phyloP scores from a whole-genome alignment of 116 monocot species.

The Dioscorea cayenensis region DNA sequence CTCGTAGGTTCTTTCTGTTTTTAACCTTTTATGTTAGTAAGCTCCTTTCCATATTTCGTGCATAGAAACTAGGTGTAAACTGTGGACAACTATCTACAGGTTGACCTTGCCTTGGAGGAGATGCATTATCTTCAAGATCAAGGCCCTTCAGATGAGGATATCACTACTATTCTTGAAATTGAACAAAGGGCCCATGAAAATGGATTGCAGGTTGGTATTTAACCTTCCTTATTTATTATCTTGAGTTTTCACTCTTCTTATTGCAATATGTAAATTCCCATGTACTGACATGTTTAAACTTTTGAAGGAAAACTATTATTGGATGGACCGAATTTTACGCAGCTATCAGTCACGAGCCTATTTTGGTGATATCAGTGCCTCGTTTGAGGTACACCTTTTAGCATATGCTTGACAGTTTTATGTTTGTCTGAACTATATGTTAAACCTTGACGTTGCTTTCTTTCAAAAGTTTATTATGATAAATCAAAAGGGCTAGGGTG shows the following conservation, averaged over 20 bases:
- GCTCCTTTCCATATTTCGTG: background rate
- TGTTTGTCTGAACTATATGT: background rate
- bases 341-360: slow-evolving; percentile 90
- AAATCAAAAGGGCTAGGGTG: too few relatives aligned
- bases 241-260: background rate
- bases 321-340: slow-evolving; percentile 85
- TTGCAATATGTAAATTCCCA: background rate
- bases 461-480: too few relatives aligned
- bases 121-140: slow-evolving; percentile 73
- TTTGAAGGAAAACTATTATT: slow-evolving; percentile 91
- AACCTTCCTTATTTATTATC: background rate
- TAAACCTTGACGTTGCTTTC: background rate
- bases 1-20: slow-evolving; percentile 44
- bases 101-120: slow-evolving; percentile 86
- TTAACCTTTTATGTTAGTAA: background rate
- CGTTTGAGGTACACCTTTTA: slow-evolving; percentile 58
- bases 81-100: slow-evolving; percentile 31
- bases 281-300: slow-evolving; percentile 5
- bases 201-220: slow-evolving; percentile 69
- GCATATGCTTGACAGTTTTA: background rate
- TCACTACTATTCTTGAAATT: slow-evolving; percentile 79
- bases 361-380: slow-evolving; percentile 64
- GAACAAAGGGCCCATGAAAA: slow-evolving; percentile 98
- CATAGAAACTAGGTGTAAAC: background rate
- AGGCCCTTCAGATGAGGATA: slow-evolving; percentile 75